Conservation (phyloP, 2,329 filamentous ascomycete genomes). For the Thielaviopsis ethacetica region DNA sequence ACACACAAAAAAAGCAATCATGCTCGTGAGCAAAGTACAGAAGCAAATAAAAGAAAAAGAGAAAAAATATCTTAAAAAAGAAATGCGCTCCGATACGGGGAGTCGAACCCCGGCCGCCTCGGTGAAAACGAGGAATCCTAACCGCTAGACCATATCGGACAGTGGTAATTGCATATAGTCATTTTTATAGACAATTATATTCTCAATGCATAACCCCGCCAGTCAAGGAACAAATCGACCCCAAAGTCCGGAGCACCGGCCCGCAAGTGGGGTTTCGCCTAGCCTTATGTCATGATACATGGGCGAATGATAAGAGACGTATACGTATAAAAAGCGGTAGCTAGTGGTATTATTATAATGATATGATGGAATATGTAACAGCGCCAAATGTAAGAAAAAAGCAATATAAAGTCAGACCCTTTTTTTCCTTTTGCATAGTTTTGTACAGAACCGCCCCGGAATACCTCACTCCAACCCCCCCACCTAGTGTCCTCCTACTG, state of each 20-base stretch:
- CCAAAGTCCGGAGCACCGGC: too few relatives aligned
- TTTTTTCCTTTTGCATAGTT: neutral
- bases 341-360: neutral
- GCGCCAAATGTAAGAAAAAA: too few relatives aligned
- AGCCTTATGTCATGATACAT: too few relatives aligned
- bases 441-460: too few relatives aligned
- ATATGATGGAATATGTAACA: too few relatives aligned
- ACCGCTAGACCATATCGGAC: conserved; percentile 12
- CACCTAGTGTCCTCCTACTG: conserved; percentile 21
- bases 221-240: neutral
- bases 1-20: neutral
- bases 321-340: neutral
- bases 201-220: too few relatives aligned
- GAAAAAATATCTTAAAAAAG: neutral
- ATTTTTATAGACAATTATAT: too few relatives aligned
- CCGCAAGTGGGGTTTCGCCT: too few relatives aligned
- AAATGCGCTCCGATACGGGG: conserved; percentile 9
- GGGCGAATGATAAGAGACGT: neutral
- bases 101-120: conserved; percentile 11
- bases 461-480: neutral
- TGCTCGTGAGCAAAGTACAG: too few relatives aligned
- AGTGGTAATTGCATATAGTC: neutral
- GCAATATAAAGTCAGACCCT: neutral
- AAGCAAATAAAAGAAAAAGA: neutral
- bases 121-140: conserved; percentile 12